phyloP scores from a whole-genome alignment of 441 rosid species.

The Corymbia calophylla region DNA sequence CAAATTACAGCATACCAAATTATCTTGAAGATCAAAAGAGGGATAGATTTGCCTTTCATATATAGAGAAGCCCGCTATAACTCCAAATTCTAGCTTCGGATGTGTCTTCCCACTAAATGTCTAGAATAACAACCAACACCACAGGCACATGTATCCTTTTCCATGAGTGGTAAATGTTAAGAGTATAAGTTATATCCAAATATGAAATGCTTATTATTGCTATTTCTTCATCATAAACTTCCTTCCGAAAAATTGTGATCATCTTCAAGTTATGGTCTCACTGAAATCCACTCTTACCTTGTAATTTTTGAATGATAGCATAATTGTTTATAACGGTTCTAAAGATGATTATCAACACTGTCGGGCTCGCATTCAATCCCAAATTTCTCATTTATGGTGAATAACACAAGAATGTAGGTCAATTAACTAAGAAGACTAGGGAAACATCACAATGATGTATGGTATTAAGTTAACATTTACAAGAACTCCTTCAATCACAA shows the following conservation, averaged over 20 bases:
- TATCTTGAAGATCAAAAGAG: background rate
- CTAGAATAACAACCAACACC: background rate
- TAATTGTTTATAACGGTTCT: background rate
- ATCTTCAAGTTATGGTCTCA: background rate
- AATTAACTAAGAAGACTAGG: background rate
- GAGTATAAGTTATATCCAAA: background rate
- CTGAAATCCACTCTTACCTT: background rate
- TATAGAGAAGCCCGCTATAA: background rate
- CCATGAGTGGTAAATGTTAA: background rate
- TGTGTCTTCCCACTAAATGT: background rate
- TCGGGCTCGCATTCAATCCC: background rate
- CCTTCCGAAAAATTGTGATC: fast-evolving
- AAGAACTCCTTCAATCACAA: background rate
- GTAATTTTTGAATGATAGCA: background rate
- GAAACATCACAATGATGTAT: background rate
- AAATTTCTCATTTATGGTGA: background rate
- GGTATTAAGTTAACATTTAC: background rate
- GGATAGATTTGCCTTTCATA: background rate
- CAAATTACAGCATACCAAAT: background rate
- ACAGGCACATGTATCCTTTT: background rate
- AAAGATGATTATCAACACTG: background rate
- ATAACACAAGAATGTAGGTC: background rate
- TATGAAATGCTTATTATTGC: background rate
- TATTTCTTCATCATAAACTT: background rate
- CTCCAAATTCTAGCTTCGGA: background rate